Base-by-base conservation (phyloP, 78 protist species). In the slime mould (Dictyostelium discoideum) region DNA sequence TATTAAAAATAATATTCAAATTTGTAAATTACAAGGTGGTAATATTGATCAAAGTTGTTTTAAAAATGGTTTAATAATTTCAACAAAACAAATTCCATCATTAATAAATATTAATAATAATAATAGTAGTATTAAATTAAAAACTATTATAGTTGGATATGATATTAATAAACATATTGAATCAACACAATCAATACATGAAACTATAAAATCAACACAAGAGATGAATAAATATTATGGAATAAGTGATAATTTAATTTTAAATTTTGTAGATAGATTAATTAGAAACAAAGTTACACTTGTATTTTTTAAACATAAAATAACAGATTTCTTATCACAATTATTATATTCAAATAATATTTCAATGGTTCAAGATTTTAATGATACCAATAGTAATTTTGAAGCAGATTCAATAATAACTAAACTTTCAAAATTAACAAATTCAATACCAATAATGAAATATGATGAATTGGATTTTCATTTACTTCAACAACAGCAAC, bases 31-130 rank as follows among this genome's bases (percentile, higher is more conserved):
- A 24, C 42, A 85, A 20, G 69, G 76, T 44, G 78, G 73, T 72
- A 85, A n/a, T 29, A 90, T 90, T 32, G 84, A 90, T 39, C 65
- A 80, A 37, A 82, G 78, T 54, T 81, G 85, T 48, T 90, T 54
- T 73, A 5, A 29, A 18, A 78, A 89, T 69, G 94, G 94, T 1
- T 74, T 89, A 20, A 48, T 81, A 37, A 13, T 42, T 4, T 67
- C 86, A 5, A 65, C 24, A 20, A 78, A 67, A 22, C 9, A 8
- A 80, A 46, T 78, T 54, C 69, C 74, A 18, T 42, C 83, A 79
- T 78, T 87, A 10, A 22, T 1, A 44, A 42, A 5, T 42, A 42
- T 5, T 2, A 42, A 42, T 42, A 42, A 42, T 42, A 42, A 42
- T 42, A 42, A 42, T 42, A 42, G 40, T 22, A 39, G 37, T 8